phyloP scores from a whole-genome alignment of 2,329 filamentous ascomycete species.

The Xylogone sp. region DNA sequence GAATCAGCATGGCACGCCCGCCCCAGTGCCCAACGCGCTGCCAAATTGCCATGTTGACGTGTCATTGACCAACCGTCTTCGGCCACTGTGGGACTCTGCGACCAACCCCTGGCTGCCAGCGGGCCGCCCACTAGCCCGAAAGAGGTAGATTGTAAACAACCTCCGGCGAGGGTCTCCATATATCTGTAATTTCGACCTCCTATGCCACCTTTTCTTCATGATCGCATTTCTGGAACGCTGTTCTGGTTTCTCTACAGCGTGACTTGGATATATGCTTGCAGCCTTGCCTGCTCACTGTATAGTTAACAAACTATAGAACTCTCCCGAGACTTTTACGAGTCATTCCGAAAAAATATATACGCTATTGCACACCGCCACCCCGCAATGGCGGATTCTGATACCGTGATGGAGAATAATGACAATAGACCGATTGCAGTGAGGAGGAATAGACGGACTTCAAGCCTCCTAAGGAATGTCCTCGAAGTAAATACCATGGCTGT shows the following conservation, averaged over 20 bases:
- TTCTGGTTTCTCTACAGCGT: not conserved
- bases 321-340: too few relatives aligned
- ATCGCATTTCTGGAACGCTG: not conserved
- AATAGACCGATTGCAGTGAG: slow-evolving; percentile 53
- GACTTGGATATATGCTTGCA: not conserved
- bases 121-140: slow-evolving; percentile 31
- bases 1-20: not conserved
- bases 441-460: slow-evolving; percentile 44
- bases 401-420: slow-evolving; percentile 18
- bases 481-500: slow-evolving; percentile 13
- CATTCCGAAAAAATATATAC: not conserved
- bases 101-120: slow-evolving; percentile 3
- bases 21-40: not conserved
- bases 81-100: not conserved
- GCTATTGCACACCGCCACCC: not conserved
- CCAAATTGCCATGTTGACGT: slow-evolving; percentile 6
- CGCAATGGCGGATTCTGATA: slow-evolving; percentile 18
- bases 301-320: too few relatives aligned
- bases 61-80: slow-evolving; percentile 8
- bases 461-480: not conserved
- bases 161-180: slow-evolving; percentile 3
- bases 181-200: slow-evolving; percentile 4
- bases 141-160: slow-evolving; percentile 45
- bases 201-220: slow-evolving; percentile 8
- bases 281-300: not conserved